These are phyloP conservation scores for Pyrrhoderma lamaoense DNA, from an alignment of 1,284 basidiomycete species.

Conservation along the genomic window DNA sequence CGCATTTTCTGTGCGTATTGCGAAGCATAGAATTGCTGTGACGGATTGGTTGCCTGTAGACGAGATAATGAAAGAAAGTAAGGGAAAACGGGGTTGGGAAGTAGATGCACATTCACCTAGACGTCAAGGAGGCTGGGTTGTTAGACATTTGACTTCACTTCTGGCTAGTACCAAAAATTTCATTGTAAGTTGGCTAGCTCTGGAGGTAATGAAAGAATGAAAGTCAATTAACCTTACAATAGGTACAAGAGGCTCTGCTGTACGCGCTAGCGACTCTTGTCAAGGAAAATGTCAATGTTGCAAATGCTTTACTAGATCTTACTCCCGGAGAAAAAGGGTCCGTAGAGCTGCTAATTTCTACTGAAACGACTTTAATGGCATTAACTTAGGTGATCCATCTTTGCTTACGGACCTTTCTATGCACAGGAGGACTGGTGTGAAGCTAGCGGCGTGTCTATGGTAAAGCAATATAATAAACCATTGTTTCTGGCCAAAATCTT, in stretches of 20 bases:
- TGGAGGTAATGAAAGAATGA: neutral
- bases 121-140: constrained; percentile 52
- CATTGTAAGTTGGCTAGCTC: constrained; percentile 36
- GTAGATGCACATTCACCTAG: constrained; percentile 33
- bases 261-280: constrained; percentile 63
- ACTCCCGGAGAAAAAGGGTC: constrained; percentile 35
- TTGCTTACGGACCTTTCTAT: constrained; percentile 42
- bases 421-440: constrained; percentile 48
- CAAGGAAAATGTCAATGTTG: constrained; percentile 54
- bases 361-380: neutral
- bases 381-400: constrained; percentile 23
- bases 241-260: constrained; percentile 68
- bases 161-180: constrained; percentile 40
- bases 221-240: neutral
- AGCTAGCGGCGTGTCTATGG: constrained; percentile 65
- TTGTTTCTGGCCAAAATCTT: neutral
- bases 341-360: too few relatives aligned
- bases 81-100: constrained; percentile 63
- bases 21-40: constrained; percentile 49
- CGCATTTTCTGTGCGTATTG: constrained; percentile 41
- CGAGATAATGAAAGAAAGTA: constrained; percentile 48
- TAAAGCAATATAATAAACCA: constrained; percentile 23
- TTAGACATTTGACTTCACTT: constrained; percentile 40
- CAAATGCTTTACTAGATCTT: constrained; percentile 38
- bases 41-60: constrained; percentile 55